Conservation (phyloP, 768 basidiomycete genomes). For the Pseudohyphozyma bogoriensis region DNA sequence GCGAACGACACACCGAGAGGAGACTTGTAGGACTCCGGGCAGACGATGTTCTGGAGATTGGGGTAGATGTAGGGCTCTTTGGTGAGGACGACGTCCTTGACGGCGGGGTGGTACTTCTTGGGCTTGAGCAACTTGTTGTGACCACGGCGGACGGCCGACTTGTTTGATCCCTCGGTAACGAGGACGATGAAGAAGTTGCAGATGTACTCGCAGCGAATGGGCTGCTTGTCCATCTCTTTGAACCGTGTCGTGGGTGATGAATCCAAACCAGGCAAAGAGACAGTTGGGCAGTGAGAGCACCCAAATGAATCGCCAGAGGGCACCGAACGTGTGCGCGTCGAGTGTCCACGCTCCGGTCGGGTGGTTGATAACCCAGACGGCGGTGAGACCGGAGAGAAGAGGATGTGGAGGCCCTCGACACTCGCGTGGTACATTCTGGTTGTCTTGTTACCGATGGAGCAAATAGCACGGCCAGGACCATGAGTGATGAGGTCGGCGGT, state of each 20-base stretch:
- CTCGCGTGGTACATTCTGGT: conserved; percentile 27
- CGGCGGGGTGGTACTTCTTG: conserved; percentile 36
- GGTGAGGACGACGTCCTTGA: conserved; percentile 36
- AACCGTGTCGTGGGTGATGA: conserved; percentile 35
- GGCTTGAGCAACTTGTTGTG: conserved; percentile 36
- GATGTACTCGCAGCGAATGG: conserved; percentile 35
- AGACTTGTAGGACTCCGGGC: conserved; percentile 36
- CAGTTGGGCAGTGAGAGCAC: conserved; percentile 35
- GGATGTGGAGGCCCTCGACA: conserved; percentile 33
- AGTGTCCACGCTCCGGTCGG: conserved; percentile 33
- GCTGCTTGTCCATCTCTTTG: conserved; percentile 33
- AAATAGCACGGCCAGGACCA: conserved; percentile 24
- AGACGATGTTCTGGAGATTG: conserved; percentile 37
- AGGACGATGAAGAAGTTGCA: conserved; percentile 37
- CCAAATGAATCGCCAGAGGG: conserved; percentile 37
- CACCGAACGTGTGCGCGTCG: conserved; percentile 33
- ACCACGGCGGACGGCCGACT: conserved; percentile 35
- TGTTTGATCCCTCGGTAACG: conserved; percentile 37
- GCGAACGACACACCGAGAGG: conserved; percentile 23
- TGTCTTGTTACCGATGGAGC: conserved; percentile 8
- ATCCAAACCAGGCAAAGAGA: conserved; percentile 34
- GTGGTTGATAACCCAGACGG: conserved; percentile 31
- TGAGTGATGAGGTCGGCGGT: conserved; percentile 25
- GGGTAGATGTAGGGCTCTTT: conserved; percentile 36
- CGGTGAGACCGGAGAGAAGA: conserved; percentile 33